Conservation (phyloP, 2,329 filamentous ascomycete species). For the Beauveria scarabaeidicola region DNA sequence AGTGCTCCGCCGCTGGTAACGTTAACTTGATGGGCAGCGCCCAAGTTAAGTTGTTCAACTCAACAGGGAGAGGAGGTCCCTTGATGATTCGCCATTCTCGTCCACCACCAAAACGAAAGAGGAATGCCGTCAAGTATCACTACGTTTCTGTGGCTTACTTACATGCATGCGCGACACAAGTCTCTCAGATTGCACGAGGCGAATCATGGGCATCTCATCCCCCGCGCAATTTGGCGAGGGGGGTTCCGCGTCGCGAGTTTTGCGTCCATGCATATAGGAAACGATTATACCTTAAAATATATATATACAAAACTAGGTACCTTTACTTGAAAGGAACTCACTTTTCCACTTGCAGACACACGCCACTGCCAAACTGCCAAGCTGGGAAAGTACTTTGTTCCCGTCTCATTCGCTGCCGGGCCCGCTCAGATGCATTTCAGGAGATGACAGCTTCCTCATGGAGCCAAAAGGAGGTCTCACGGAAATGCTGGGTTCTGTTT, state of each 20-base stretch:
- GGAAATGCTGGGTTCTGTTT: background rate
- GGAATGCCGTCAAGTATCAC: background rate
- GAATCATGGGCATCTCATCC: background rate
- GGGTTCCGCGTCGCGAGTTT: no score
- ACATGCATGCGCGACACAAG: background rate
- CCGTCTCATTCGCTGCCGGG: background rate
- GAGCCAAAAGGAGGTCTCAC: background rate
- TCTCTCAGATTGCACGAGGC: background rate
- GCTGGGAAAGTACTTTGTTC: background rate
- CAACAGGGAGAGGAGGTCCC: no score
- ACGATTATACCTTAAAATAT: no score
- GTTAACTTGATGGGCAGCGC: background rate
- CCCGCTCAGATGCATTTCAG: background rate
- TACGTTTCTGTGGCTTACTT: background rate
- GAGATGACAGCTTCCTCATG: background rate
- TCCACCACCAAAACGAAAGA: background rate
- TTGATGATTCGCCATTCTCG: background rate
- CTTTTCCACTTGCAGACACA: no score
- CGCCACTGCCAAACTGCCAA: background rate
- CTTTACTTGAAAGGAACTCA: background rate
- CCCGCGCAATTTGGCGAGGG: background rate
- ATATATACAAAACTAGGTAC: no score
- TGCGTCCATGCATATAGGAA: background rate
- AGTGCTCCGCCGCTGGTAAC: slow-evolving; percentile 8
- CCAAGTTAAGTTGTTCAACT: background rate